Percentiles rank a stretch among this genome's conserved stretches.
Conservation (phyloP, 2,329 filamentous ascomycete species). For the Rhytidhysteron rufulum region DNA sequence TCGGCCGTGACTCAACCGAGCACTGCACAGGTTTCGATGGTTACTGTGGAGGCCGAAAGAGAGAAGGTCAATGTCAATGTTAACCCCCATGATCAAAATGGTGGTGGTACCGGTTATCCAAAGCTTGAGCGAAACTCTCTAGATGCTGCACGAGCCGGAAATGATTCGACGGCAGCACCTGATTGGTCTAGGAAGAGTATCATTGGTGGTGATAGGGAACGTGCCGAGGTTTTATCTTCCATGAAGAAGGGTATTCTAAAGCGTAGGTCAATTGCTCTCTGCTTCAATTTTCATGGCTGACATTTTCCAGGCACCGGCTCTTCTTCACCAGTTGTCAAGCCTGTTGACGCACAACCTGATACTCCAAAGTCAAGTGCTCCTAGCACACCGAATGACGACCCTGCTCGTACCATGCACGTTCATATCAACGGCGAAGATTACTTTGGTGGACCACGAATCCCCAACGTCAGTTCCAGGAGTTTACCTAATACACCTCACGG, state of each 20-base stretch:
- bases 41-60: constrained; percentile 90
- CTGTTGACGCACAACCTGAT: constrained; percentile 62
- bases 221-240: constrained; percentile 84
- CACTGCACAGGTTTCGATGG: constrained; percentile 85
- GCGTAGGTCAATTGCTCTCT: constrained; percentile 52
- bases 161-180: constrained; percentile 33
- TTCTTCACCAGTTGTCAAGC: constrained; percentile 64
- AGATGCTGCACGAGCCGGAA: constrained; percentile 54
- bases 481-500: constrained; percentile 74
- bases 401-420: constrained; percentile 57
- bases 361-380: constrained; percentile 83
- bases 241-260: constrained; percentile 96
- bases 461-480: constrained; percentile 70
- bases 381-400: constrained; percentile 80
- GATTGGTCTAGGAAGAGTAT: constrained; percentile 74
- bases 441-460: constrained; percentile 72
- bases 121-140: constrained; percentile 79
- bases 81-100: constrained; percentile 62
- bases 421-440: constrained; percentile 83
- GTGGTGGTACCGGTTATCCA: constrained; percentile 76
- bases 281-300: constrained; percentile 5
- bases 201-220: constrained; percentile 81
- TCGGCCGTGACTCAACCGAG: constrained; percentile 61
- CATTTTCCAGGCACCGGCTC: constrained; percentile 53
- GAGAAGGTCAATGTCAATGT: constrained; percentile 76